Evolutionary conservation across 2,329 filamentous ascomycete genomes (phyloP), one percentile per base, ranked within the genome.

Genomic region (Penicillium sp.): DNA sequence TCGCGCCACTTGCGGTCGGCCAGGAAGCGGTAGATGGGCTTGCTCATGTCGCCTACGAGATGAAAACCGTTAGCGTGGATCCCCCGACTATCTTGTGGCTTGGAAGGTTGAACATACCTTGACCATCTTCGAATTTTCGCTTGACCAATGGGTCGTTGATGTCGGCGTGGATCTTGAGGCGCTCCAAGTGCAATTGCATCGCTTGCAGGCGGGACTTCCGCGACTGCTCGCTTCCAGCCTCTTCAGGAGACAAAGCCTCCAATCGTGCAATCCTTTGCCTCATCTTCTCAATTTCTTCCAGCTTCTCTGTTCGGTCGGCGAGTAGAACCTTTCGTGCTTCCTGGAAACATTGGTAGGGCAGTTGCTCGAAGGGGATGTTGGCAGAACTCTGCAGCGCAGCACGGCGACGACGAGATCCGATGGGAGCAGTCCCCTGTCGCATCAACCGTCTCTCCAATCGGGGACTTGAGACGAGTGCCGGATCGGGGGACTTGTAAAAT

Each of bases 341-440:
- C 73, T 98, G 93, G 76, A 97, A 98, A 72, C 89, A 93, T 78
- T 97, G 92, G 75, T 95, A 98, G 15, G 93, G 93, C 59, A 98
- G 77, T 67, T 92, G 87, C 75, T 95, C 89, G 67, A 98, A 96
- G 24, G 91, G 89, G 43, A 95, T 75, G 62, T 86, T 80, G 54
- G 79, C 56, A 75, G 80, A 61, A 75, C 81, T 63, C 79, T 74
- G 82, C 53, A 91, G 70, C 25, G 87, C 87, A 25, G 83, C 81
- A 67, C 92, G 86, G 55, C 91, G 86, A 77, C 91, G 83, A 61
- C 91, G 84, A 40, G 90, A 95, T 44, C 91, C 91, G 62, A 95
- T 77, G 45, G 89, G 89, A 54, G 81, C 78, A 39, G 83, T 78
- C 47, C 88, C 86, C 57, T 80, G 74, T 66, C 81, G 81, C 64